These are phyloP conservation scores for Myxozyma geophila DNA, from an alignment of 805 yeast species.

Conservation along the genomic window DNA sequence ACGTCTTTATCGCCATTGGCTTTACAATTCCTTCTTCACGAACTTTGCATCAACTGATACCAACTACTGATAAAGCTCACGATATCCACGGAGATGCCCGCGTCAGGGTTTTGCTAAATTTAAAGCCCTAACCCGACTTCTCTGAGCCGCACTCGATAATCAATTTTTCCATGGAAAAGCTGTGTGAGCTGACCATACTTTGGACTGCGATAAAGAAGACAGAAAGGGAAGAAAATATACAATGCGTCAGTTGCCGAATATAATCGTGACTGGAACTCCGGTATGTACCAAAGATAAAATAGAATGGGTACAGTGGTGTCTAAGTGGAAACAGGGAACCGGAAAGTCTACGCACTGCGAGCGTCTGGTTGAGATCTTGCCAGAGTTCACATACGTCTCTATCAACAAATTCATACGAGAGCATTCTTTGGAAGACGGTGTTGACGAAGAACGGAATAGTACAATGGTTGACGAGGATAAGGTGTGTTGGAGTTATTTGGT, in stretches of 20 bases:
- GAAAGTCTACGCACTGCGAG: conserved; percentile 78
- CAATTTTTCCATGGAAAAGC: background rate
- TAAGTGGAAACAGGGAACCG: conserved; percentile 59
- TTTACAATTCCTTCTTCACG: background rate
- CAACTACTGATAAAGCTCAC: background rate
- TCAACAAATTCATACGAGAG: conserved; percentile 82
- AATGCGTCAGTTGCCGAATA: conserved; percentile 55
- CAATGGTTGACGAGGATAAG: conserved; percentile 91
- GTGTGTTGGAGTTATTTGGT: conserved; percentile 2
- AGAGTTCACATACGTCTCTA: conserved; percentile 60
- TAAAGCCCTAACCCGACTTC: conserved; percentile 17
- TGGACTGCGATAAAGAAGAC: background rate
- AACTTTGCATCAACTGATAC: background rate
- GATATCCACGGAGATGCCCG: conserved; percentile 9
- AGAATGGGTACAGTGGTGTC: background rate
- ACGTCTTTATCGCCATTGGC: conserved; percentile 35
- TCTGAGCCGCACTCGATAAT: conserved; percentile 1
- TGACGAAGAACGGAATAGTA: conserved; percentile 82
- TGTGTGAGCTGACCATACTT: background rate
- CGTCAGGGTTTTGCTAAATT: no score
- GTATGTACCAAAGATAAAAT: conserved; percentile 46
- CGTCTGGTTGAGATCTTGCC: conserved; percentile 57
- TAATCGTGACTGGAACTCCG: conserved; percentile 94
- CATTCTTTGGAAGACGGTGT: conserved; percentile 77
- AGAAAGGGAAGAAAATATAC: background rate